Conservation (phyloP, 2,329 filamentous ascomycete species). For the Cladosporium sphaerospermum region DNA sequence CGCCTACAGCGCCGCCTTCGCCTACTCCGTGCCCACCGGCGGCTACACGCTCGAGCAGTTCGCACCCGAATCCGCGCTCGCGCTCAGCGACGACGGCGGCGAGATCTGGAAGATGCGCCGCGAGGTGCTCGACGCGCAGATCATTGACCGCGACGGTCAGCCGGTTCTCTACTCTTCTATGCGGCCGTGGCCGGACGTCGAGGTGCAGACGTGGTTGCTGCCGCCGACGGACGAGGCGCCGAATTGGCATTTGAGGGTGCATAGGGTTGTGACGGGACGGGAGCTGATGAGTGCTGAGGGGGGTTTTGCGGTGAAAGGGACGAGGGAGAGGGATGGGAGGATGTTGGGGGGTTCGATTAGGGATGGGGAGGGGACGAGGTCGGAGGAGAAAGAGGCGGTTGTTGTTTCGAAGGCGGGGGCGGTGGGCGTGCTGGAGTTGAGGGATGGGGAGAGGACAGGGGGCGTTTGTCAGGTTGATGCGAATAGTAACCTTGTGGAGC, state of each 20-base stretch:
- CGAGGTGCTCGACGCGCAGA: slow-evolving; percentile 56
- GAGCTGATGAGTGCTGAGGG: slow-evolving; percentile 68
- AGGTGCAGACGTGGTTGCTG: slow-evolving; percentile 58
- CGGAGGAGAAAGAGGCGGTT: slow-evolving; percentile 31
- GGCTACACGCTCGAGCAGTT: slow-evolving; percentile 71
- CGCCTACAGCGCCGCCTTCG: slow-evolving; percentile 70
- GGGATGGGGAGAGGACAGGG: slow-evolving; percentile 38
- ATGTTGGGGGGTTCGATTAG: slow-evolving; percentile 39
- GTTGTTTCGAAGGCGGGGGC: slow-evolving; percentile 45
- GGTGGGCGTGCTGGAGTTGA: slow-evolving; percentile 46
- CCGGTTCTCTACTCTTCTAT: slow-evolving; percentile 63
- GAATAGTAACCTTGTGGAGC: slow-evolving; percentile 70
- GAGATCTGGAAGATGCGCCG: slow-evolving; percentile 75
- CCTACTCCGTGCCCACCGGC: slow-evolving; percentile 70
- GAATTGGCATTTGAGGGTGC: slow-evolving; percentile 65
- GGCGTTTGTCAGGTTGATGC: slow-evolving; percentile 69
- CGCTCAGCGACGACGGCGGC: slow-evolving; percentile 68
- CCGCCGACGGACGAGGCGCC: slow-evolving; percentile 53
- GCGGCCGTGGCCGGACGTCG: slow-evolving; percentile 65
- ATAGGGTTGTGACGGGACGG: slow-evolving; percentile 54
- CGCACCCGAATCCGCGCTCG: slow-evolving; percentile 68
- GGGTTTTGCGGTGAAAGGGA: slow-evolving; percentile 62
- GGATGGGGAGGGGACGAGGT: slow-evolving; percentile 37
- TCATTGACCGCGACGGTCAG: slow-evolving; percentile 49
- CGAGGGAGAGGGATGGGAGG: slow-evolving; percentile 54